Conservation (phyloP, 78 protist genomes). For the Tieghemostelium lacteum region DNA sequence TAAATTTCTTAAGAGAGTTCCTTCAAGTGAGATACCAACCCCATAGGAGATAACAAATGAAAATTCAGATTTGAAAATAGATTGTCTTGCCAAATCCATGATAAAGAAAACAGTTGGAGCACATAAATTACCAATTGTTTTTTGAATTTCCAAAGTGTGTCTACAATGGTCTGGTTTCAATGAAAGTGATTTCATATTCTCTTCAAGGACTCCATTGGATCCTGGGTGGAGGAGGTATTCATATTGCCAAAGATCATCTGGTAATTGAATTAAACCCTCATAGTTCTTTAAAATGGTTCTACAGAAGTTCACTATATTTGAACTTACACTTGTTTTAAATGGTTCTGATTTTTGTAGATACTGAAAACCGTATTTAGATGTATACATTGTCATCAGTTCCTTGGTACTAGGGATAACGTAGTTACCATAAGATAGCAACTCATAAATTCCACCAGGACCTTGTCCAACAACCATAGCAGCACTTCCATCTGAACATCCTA, state of each 20-base stretch:
- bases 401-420: constrained; percentile 26
- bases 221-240: constrained; percentile 69
- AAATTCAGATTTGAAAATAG: too few relatives aligned
- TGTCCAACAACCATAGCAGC: constrained; percentile 53
- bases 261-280: neutral
- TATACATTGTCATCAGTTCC: constrained; percentile 50
- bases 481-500: constrained; percentile 53
- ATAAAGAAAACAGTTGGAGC: constrained; percentile 58
- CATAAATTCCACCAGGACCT: constrained; percentile 35
- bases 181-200: constrained; percentile 17
- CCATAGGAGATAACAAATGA: too few relatives aligned
- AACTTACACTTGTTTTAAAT: neutral
- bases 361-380: constrained; percentile 23
- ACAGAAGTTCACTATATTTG: constrained; percentile 46
- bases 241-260: neutral
- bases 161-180: constrained; percentile 13
- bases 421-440: constrained; percentile 22
- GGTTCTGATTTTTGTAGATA: neutral
- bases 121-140: constrained; percentile 46
- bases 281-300: constrained; percentile 5
- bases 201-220: constrained; percentile 32
- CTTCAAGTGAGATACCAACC: too few relatives aligned
- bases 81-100: constrained; percentile 54
- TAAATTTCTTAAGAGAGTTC: too few relatives aligned
- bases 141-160: constrained; percentile 46